A percentile compares a stretch with the other conserved stretches of the same genome.
phyloP scores from a whole-genome alignment of 768 basidiomycete genomes.

The Boletales sp. region DNA sequence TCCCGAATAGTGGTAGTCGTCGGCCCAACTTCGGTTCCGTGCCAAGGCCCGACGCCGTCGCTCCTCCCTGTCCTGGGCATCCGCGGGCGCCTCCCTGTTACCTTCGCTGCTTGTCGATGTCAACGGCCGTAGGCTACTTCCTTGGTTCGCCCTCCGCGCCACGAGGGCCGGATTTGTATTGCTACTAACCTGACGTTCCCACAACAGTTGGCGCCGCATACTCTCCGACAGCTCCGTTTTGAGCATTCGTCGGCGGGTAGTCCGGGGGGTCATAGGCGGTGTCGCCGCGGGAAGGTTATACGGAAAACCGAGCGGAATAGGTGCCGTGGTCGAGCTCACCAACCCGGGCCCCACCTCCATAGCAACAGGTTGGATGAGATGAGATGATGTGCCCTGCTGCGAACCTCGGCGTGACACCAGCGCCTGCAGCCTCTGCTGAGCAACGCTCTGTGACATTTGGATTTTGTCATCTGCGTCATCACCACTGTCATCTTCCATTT shows the following conservation, averaged over 20 bases:
- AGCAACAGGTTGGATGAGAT: slow-evolving; percentile 16
- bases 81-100: slow-evolving; percentile 9
- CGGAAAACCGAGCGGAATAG: slow-evolving; percentile 60
- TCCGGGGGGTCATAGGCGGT: slow-evolving; percentile 76
- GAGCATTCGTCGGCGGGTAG: slow-evolving; percentile 82
- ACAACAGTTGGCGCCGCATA: slow-evolving; percentile 73
- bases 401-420: slow-evolving; percentile 47
- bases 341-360: slow-evolving; percentile 17
- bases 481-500: slow-evolving; percentile 64
- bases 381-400: slow-evolving; percentile 23
- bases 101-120: slow-evolving; percentile 28
- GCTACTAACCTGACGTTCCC: slow-evolving; percentile 69
- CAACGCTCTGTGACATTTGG: slow-evolving; percentile 62
- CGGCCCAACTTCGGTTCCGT: slow-evolving; percentile 64
- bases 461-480: slow-evolving; percentile 48
- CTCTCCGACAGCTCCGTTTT: slow-evolving; percentile 83
- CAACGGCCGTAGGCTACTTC: slow-evolving; percentile 32
- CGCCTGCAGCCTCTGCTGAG: slow-evolving; percentile 61
- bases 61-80: slow-evolving; percentile 38
- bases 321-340: slow-evolving; percentile 37
- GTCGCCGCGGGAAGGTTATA: slow-evolving; percentile 69
- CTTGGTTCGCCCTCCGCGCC: slow-evolving; percentile 27
- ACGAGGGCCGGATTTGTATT: slow-evolving; percentile 43
- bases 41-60: slow-evolving; percentile 45
- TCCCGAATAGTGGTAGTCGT: slow-evolving; percentile 62